Evolutionary conservation across 257 asterid genomes (phyloP).

Genomic region (Solanum bulbocastanum): DNA sequence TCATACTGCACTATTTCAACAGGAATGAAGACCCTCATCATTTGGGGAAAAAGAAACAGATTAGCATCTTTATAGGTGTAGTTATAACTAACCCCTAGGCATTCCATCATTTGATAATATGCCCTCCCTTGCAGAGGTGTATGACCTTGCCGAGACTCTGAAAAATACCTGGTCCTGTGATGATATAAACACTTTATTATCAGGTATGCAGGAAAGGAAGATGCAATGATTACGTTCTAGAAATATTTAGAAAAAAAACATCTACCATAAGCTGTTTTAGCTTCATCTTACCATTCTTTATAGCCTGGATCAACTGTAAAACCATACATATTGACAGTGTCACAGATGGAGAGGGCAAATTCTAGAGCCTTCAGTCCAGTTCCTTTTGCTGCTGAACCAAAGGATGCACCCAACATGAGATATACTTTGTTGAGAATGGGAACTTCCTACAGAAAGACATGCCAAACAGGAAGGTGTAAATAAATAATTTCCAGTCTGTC

Average conservation of each 20-base stretch:
- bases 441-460: conserved; percentile 32
- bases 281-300: conserved; percentile 49
- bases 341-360: conserved; percentile 93
- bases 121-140: conserved; percentile 93
- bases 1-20: neutral
- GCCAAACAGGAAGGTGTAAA: neutral
- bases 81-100: conserved; percentile 71
- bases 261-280: neutral
- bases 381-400: conserved; percentile 90
- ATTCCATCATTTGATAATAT: conserved; percentile 97
- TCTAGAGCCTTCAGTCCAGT: conserved; percentile 99
- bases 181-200: conserved; percentile 1
- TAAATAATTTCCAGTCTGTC: neutral
- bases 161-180: conserved; percentile 91
- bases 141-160: conserved; percentile 90
- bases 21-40: neutral
- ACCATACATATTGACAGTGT: conserved; percentile 94
- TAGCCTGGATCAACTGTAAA: conserved; percentile 99
- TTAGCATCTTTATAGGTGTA: neutral
- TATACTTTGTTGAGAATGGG: conserved; percentile 51
- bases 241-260: neutral
- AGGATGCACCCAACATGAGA: conserved; percentile 61
- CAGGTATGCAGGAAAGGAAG: neutral
- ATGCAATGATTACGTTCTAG: neutral
- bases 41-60: neutral